Percentiles rank a stretch among this genome's conserved stretches.
phyloP scores from a whole-genome alignment of 2,329 filamentous ascomycete species.

The Calonectria naviculata region DNA sequence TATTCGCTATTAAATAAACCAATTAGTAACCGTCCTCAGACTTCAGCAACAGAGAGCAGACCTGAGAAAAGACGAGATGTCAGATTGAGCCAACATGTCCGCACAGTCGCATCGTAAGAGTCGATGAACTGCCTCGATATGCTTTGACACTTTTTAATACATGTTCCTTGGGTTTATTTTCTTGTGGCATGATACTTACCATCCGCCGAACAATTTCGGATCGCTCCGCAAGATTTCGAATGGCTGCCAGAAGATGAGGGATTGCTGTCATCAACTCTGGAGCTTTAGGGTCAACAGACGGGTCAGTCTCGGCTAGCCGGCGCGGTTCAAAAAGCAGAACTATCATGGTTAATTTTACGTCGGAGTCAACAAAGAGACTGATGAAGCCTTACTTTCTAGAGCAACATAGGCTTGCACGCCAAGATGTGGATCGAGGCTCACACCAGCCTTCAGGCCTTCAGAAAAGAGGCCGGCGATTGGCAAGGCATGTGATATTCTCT shows the following conservation, averaged over 20 bases:
- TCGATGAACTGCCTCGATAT: neutral
- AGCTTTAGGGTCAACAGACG: neutral
- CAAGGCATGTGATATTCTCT: slow-evolving; percentile 1
- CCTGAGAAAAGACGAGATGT: neutral
- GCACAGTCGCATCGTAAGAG: neutral
- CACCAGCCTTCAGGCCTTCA: neutral
- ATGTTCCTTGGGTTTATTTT: neutral
- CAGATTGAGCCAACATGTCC: neutral
- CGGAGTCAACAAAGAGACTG: neutral
- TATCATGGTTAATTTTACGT: neutral
- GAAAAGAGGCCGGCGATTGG: slow-evolving; percentile 1
- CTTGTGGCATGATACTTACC: neutral
- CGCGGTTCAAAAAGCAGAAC: slow-evolving; percentile 1
- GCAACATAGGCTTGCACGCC: slow-evolving; percentile 6
- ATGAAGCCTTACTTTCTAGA: neutral
- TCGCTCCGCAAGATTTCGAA: neutral
- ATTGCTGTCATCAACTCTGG: slow-evolving; percentile 1
- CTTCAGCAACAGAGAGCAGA: neutral
- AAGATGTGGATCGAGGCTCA: neutral
- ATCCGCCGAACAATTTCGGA: neutral
- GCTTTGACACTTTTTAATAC: neutral
- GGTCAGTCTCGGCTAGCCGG: neutral
- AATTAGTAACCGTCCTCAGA: neutral
- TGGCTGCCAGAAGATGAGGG: neutral
- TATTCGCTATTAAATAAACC: neutral